Percentiles rank a stretch among this genome's conserved stretches.
Conservation (phyloP, 2,329 filamentous ascomycete species). For the Penicillium palitans region DNA sequence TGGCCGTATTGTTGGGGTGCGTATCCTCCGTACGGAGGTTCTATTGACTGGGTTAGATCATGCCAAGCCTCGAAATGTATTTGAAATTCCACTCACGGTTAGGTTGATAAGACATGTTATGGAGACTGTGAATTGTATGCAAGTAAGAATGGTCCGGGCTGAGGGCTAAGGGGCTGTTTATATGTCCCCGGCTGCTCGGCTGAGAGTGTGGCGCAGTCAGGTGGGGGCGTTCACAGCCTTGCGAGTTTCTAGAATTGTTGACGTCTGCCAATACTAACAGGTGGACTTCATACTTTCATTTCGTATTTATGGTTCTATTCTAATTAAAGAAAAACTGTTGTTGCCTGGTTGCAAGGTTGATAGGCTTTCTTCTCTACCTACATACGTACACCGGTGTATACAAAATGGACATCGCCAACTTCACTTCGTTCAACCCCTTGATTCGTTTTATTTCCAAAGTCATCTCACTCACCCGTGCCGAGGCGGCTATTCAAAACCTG, state of each 20-base stretch:
- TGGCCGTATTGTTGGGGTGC: conserved; percentile 28
- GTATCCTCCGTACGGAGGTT: conserved; percentile 32
- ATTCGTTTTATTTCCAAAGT: neutral
- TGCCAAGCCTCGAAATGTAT: neutral
- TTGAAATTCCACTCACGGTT: conserved; percentile 21
- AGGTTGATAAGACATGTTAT: conserved; percentile 24
- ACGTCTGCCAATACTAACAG: neutral
- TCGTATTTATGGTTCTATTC: neutral
- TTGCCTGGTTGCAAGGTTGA: neutral
- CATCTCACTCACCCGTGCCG: neutral
- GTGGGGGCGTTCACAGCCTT: conserved; percentile 23
- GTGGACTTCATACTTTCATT: too few relatives aligned
- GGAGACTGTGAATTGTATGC: neutral
- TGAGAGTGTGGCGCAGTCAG: conserved; percentile 23
- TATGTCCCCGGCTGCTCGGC: neutral
- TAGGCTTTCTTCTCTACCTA: neutral
- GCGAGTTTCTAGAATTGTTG: neutral
- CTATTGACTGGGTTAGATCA: conserved; percentile 13
- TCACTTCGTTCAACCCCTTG: neutral
- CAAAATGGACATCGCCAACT: neutral
- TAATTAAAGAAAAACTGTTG: conserved; percentile 3
- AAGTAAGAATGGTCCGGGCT: neutral
- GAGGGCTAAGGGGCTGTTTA: conserved; percentile 3
- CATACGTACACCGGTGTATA: neutral
- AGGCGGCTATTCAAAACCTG: neutral